Conservation (phyloP, 2,329 filamentous ascomycete species). For the Neocucurbitaria cava region DNA sequence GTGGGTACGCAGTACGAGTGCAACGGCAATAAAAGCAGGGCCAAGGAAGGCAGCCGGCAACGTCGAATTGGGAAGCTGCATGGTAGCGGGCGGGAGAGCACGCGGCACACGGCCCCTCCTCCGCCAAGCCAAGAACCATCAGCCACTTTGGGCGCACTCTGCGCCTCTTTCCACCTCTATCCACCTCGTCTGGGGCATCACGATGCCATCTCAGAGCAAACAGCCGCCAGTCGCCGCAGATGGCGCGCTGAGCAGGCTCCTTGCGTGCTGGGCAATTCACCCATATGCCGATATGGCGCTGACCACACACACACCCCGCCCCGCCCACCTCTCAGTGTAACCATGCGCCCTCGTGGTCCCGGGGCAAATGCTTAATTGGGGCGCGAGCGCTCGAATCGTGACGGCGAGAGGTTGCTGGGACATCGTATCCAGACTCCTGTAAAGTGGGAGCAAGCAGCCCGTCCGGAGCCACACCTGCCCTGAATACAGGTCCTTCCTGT, state of each 20-base stretch:
- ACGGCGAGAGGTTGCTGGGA: slow-evolving; percentile 15
- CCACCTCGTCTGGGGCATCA: background rate
- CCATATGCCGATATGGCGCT: slow-evolving; percentile 7
- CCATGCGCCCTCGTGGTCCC: slow-evolving; percentile 19
- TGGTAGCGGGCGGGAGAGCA: slow-evolving; percentile 13
- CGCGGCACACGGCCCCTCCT: slow-evolving; percentile 6
- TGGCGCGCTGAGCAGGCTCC: background rate
- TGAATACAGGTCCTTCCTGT: background rate
- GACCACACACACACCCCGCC: slow-evolving; percentile 27
- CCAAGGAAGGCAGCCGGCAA: background rate
- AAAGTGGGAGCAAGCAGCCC: slow-evolving; percentile 16
- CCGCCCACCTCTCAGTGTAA: slow-evolving; percentile 27
- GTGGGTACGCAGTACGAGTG: too few relatives aligned
- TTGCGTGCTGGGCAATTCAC: slow-evolving; percentile 4
- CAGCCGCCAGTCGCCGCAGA: background rate
- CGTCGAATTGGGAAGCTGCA: slow-evolving; percentile 9
- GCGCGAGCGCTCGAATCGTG: slow-evolving; percentile 7
- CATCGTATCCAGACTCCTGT: slow-evolving; percentile 12
- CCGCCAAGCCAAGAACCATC: slow-evolving; percentile 3
- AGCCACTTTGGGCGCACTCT: background rate
- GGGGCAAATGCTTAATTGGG: slow-evolving; percentile 21
- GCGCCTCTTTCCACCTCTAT: slow-evolving; percentile 7
- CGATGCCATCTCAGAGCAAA: background rate
- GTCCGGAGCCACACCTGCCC: background rate
- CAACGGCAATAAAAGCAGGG: slow-evolving; percentile 9